These are phyloP conservation scores for Podila epigama DNA, from an alignment of 192 early-diverging fungal genomes.

Conservation along the genomic window DNA sequence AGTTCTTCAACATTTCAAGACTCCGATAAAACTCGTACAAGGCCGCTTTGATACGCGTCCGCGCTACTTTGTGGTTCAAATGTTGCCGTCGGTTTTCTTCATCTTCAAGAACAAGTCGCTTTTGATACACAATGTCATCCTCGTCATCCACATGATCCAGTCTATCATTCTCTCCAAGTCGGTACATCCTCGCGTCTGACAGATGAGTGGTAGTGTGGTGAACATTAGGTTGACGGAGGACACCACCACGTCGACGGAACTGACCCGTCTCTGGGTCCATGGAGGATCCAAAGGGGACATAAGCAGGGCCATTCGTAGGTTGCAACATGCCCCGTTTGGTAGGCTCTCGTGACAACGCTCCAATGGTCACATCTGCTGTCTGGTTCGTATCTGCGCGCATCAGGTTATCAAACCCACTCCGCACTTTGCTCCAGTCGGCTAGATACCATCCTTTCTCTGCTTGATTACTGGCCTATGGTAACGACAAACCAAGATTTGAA, in stretches of 20 bases:
- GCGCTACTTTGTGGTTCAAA: constrained; percentile 55
- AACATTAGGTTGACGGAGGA: too few species aligned
- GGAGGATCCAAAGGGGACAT: neutral
- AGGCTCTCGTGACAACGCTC: neutral
- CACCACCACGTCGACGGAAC: neutral
- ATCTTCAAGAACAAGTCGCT: constrained; percentile 22
- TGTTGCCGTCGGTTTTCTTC: constrained; percentile 15
- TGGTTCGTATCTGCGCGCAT: constrained; percentile 15
- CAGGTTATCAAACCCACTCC: constrained; percentile 21
- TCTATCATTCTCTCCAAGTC: too few species aligned
- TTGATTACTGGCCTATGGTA: constrained; percentile 16
- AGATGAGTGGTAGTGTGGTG: too few species aligned
- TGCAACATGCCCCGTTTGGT: neutral
- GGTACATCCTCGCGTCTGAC: too few species aligned
- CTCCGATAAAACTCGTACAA: constrained; percentile 79
- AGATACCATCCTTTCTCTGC: constrained; percentile 40
- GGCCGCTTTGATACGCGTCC: constrained; percentile 69
- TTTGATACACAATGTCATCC: constrained; percentile 5
- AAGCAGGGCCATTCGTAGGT: neutral
- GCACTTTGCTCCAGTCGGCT: constrained; percentile 36
- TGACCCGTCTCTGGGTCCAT: constrained; percentile 11
- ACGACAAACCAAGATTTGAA: neutral
- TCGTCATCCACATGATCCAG: neutral
- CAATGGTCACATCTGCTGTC: constrained; percentile 17
- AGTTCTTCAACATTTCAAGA: constrained; percentile 74